Conservation (phyloP, 331 rosid genomes). For the Saraca asoca region DNA sequence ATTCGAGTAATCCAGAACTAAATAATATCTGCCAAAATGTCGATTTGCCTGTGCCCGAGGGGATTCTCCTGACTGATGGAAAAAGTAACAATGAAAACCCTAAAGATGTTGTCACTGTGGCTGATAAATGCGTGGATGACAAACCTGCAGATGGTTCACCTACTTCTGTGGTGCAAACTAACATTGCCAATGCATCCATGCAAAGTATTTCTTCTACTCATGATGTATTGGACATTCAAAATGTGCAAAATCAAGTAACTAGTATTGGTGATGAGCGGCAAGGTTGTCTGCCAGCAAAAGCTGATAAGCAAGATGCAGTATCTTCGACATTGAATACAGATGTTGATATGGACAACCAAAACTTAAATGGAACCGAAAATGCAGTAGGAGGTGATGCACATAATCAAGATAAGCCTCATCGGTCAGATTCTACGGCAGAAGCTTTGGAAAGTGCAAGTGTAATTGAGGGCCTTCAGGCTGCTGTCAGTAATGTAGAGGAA, state of each 20-base stretch:
- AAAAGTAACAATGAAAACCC: constrained; percentile 39
- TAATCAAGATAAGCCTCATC: constrained; percentile 38
- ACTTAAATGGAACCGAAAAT: constrained; percentile 34
- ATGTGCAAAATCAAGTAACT: constrained; percentile 42
- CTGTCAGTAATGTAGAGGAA: constrained; percentile 39
- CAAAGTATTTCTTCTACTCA: constrained; percentile 37
- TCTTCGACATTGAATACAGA: constrained; percentile 39
- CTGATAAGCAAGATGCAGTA: constrained; percentile 36
- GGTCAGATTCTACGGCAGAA: constrained; percentile 38
- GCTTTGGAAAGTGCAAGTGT: constrained; percentile 44
- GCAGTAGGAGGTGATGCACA: constrained; percentile 33
- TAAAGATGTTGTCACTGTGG: constrained; percentile 39
- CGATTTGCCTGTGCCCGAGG: constrained; percentile 44
- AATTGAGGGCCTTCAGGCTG: constrained; percentile 39
- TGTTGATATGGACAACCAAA: constrained; percentile 34
- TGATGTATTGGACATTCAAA: constrained; percentile 38
- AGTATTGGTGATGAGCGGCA: constrained; percentile 38
- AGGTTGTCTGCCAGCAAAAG: constrained; percentile 26
- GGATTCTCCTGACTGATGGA: constrained; percentile 41
- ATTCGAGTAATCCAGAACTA: constrained; percentile 44
- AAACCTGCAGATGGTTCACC: constrained; percentile 50
- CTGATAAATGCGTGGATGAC: constrained; percentile 34
- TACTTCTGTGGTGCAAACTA: constrained; percentile 47
- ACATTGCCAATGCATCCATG: constrained; percentile 42
- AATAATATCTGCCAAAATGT: constrained; percentile 40